These are phyloP conservation scores for Cladochytrium replicatum DNA, from an alignment of 192 early-diverging fungal species.

Conservation along the genomic window DNA sequence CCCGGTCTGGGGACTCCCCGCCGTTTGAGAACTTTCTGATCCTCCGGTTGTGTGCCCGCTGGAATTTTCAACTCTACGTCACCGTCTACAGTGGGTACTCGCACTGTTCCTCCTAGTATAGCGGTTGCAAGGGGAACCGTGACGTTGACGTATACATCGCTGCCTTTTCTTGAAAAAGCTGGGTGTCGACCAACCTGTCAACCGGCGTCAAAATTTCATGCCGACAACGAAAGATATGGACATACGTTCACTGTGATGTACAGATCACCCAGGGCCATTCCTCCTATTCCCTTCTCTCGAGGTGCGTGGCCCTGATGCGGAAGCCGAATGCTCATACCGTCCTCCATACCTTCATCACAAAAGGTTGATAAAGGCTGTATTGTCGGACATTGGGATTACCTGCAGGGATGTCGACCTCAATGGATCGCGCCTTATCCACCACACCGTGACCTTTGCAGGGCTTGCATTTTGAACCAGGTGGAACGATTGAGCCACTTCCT, in stretches of 20 bases:
- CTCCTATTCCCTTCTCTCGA: too few species aligned
- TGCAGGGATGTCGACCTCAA: conserved; percentile 71
- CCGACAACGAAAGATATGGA: conserved; percentile 1
- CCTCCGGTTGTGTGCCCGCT: conserved; percentile 82
- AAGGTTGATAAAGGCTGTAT: not conserved
- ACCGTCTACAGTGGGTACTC: conserved; percentile 89
- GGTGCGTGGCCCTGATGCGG: conserved; percentile 76
- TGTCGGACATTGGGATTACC: conserved; percentile 6
- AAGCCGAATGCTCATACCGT: conserved; percentile 69
- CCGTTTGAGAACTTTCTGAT: conserved; percentile 62
- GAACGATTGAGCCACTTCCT: conserved; percentile 67
- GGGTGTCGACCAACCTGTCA: conserved; percentile 38
- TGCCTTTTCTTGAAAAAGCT: conserved; percentile 77
- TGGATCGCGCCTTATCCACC: conserved; percentile 60
- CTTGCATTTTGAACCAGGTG: conserved; percentile 54
- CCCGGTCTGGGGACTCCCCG: too few species aligned
- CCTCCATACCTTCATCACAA: conserved; percentile 50
- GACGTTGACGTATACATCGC: conserved; percentile 65
- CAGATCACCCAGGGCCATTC: conserved; percentile 72
- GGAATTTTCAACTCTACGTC: conserved; percentile 86
- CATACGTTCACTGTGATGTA: conserved; percentile 67
- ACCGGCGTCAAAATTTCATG: conserved; percentile 22
- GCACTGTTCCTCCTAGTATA: conserved; percentile 74
- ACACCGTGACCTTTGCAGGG: conserved; percentile 74
- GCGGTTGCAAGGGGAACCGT: conserved; percentile 77